phyloP scores from a whole-genome alignment of 768 basidiomycete genomes.

The Termitomyces sp. region DNA sequence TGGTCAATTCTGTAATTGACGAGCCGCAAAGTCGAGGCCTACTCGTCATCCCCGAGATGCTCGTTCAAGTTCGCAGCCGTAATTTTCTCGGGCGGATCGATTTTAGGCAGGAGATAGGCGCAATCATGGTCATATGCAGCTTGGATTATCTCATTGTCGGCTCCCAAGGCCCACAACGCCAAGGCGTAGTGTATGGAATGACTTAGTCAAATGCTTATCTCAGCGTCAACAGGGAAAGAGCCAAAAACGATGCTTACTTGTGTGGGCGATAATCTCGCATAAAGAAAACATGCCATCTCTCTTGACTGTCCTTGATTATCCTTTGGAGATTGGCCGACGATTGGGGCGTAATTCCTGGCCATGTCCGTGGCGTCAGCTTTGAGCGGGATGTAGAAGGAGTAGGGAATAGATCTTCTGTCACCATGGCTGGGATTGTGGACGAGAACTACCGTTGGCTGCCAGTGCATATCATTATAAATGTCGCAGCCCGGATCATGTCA shows the following conservation, averaged over 20 bases:
- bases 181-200: conserved; percentile 22
- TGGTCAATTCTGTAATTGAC: neutral
- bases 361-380: conserved; percentile 21
- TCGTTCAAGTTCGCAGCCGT: conserved; percentile 41
- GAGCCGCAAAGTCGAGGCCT: conserved; percentile 9
- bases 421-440: neutral
- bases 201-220: conserved; percentile 5
- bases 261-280: conserved; percentile 37
- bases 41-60: conserved; percentile 53
- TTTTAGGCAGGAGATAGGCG: conserved; percentile 26
- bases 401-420: conserved; percentile 22
- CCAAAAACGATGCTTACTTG: conserved; percentile 31
- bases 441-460: neutral
- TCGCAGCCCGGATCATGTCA: neutral
- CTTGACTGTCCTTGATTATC: conserved; percentile 43
- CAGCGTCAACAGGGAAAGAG: neutral
- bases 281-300: conserved; percentile 42
- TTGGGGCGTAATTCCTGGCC: conserved; percentile 28
- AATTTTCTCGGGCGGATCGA: conserved; percentile 36
- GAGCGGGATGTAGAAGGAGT: conserved; percentile 20
- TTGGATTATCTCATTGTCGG: conserved; percentile 20
- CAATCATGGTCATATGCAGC: conserved; percentile 27
- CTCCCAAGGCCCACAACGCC: conserved; percentile 21
- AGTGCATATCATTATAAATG: neutral
- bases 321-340: conserved; percentile 23